A percentile compares a stretch with the other conserved stretches of the same genome.
phyloP scores from a whole-genome alignment of 1,284 basidiomycete genomes.

The Melampsora abietis-canadensis region DNA sequence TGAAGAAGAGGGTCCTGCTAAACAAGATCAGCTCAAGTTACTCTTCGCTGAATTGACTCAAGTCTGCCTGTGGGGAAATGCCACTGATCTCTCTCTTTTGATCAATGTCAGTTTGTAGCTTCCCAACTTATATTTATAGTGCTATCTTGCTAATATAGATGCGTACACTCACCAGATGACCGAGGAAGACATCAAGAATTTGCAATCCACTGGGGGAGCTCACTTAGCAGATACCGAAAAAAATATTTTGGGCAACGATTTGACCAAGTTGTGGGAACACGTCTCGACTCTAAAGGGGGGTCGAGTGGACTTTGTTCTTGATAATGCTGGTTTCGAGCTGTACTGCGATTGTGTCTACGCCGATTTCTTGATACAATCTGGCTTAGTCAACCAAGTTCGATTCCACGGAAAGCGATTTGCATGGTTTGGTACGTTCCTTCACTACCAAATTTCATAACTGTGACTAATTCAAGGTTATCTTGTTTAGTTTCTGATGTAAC shows the following conservation, averaged over 20 bases:
- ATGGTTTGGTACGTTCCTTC: conserved; percentile 11
- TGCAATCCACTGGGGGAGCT: conserved; percentile 95
- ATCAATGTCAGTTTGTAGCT: conserved; percentile 64
- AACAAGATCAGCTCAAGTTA: conserved; percentile 72
- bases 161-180: conserved; percentile 65
- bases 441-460: neutral
- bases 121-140: neutral
- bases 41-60: conserved; percentile 94
- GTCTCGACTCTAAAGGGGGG: conserved; percentile 71
- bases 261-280: conserved; percentile 75
- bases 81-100: conserved; percentile 90
- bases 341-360: conserved; percentile 96
- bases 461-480: conserved; percentile 65
- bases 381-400: conserved; percentile 75
- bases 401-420: conserved; percentile 74
- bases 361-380: conserved; percentile 87
- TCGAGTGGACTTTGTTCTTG: conserved; percentile 76
- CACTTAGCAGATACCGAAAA: conserved; percentile 92
- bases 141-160: neutral
- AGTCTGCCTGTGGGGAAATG: conserved; percentile 93
- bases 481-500: conserved; percentile 77
- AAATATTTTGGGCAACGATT: conserved; percentile 85
- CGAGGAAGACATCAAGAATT: conserved; percentile 93
- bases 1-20: conserved; percentile 61
- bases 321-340: conserved; percentile 88